Base-by-base conservation (phyloP, 352 stramenopile species). In the Globisporangium abappressorium region DNA sequence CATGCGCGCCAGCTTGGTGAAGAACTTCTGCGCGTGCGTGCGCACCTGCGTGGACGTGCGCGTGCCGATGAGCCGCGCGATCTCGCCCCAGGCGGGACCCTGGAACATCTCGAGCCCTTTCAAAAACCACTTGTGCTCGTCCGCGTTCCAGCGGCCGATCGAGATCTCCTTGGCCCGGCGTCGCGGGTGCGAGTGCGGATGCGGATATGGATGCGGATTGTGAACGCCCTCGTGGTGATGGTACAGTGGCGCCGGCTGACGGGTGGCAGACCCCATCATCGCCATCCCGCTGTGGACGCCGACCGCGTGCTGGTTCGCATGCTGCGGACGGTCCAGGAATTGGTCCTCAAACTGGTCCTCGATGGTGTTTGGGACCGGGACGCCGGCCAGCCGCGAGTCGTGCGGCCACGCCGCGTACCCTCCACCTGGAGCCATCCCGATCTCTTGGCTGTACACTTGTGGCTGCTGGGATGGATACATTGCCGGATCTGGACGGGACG, bases 1-100 rank as follows among this genome's bases (percentile, higher is more conserved):
- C 41, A 81, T 74, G n/a, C 82, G 78, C 43, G 84, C 85, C 51
- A 96, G 72, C 70, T 94, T 95, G 51, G 84, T 91, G 69, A 96
- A 96, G 74, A 94, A 96, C 75, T 96, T 96, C 66, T 96, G 89
- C 22, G 89, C 89, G 68, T 96, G 89, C 4, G 86, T 94, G 14
- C 89, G 87, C 63, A 94, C 87, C 65, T 96, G 89, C 12, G 89
- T 92, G 30, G 88, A 91, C 26, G 87, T 95, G 60, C 89, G 81
- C 38, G 87, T 89, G 68, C 85, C 87, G 63, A 96, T 93, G 70
- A 92, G 77, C 22, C 84, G 75, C 2, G 89, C 84, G 70, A 96
- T 96, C 71, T 94, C 86, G 57, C 85, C 84, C 89, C 89, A 96
- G 59, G 83, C 83, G 1, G 83, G 84, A 1, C 85, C 82, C 53